phyloP scores from a whole-genome alignment of 2,329 filamentous ascomycete species.

The Stemphylium vesicarium region DNA sequence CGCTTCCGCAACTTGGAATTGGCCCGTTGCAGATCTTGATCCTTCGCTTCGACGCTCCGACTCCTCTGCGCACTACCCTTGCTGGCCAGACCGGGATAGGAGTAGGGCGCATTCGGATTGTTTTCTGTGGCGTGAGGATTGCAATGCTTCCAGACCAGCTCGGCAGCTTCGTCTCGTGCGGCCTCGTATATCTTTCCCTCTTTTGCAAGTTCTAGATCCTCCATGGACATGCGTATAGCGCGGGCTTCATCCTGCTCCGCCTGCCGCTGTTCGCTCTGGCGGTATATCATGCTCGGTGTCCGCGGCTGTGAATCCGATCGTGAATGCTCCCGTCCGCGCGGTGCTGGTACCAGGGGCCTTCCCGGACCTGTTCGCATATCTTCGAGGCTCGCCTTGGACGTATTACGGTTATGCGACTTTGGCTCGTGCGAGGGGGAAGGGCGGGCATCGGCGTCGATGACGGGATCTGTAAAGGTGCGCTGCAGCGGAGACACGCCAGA shows the following conservation, averaged over 20 bases:
- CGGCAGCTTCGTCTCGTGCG: constrained; percentile 77
- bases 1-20: constrained; percentile 45
- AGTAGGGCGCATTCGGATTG: constrained; percentile 55
- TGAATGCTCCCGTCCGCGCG: constrained; percentile 51
- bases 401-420: constrained; percentile 40
- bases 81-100: constrained; percentile 67
- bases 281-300: constrained; percentile 69
- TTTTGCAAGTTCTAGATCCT: constrained; percentile 73
- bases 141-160: constrained; percentile 79
- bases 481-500: constrained; percentile 36
- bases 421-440: constrained; percentile 27
- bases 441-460: constrained; percentile 26
- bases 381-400: constrained; percentile 38
- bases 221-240: constrained; percentile 73
- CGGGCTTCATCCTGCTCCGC: constrained; percentile 81
- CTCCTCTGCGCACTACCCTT: constrained; percentile 72
- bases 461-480: constrained; percentile 33
- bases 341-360: constrained; percentile 44
- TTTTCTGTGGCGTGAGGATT: constrained; percentile 70
- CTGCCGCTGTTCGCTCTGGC: constrained; percentile 76
- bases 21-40: constrained; percentile 41
- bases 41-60: constrained; percentile 48
- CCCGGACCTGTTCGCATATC: constrained; percentile 34
- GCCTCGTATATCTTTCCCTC: constrained; percentile 70
- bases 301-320: constrained; percentile 51